A percentile compares a stretch with the other conserved stretches of the same genome.
Conservation (phyloP, 1,284 basidiomycete genomes). For the Ustilago bromivora region DNA sequence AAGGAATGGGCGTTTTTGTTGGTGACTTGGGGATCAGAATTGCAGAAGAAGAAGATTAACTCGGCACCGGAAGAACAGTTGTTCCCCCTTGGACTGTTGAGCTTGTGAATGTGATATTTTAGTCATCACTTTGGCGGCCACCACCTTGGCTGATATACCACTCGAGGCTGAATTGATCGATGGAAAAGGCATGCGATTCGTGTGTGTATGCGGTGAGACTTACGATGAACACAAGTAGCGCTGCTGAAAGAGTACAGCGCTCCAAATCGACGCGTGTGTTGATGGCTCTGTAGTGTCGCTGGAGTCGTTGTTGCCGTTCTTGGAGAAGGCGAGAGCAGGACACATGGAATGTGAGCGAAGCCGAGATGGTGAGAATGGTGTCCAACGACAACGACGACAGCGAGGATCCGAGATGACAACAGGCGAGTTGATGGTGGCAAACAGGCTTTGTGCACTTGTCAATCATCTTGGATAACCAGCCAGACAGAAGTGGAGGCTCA, state of each 20-base stretch:
- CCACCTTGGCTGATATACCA: neutral
- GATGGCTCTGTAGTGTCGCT: neutral
- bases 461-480: neutral
- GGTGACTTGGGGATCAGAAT: constrained; percentile 34
- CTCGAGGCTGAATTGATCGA: too few relatives aligned
- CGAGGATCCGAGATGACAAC: neutral
- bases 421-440: neutral
- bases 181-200: neutral
- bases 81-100: constrained; percentile 50
- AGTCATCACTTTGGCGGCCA: constrained; percentile 36
- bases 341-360: neutral
- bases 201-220: neutral
- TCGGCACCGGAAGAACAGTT: constrained; percentile 33
- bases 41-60: constrained; percentile 58
- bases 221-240: neutral
- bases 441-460: neutral
- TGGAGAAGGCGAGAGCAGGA: too few relatives aligned
- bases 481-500: constrained; percentile 2
- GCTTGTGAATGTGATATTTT: constrained; percentile 58
- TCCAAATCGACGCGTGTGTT: neutral
- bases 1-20: neutral
- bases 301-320: too few relatives aligned
- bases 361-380: neutral
- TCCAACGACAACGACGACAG: neutral
- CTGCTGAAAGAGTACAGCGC: neutral